Base-by-base conservation (phyloP, 768 basidiomycete genomes). In the Xerocomus spinulosus region DNA sequence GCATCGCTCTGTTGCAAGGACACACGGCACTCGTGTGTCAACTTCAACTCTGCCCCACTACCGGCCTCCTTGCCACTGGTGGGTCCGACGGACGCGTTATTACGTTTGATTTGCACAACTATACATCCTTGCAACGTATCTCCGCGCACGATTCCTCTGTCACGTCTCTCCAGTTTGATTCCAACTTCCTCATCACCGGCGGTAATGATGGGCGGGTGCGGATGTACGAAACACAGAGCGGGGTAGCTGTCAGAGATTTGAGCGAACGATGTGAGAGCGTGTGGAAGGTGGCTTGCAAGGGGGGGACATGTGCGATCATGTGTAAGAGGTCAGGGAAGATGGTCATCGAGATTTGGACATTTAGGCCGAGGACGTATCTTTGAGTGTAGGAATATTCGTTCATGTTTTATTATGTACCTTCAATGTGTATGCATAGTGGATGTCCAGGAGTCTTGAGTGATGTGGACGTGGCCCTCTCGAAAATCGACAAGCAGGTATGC, bases 21-120 rank as follows among this genome's bases (percentile, higher is more conserved):
- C 94, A 97, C 67, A 92, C 90, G 0, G 85, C 89, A 1, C 85
- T 97, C 45, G 91, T 97, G 25, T 94, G 92, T 55, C 89, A 93
- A 60, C 73, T 97, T 9, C 90, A 92, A 59, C 78, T 94, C 38
- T 81, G 80, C 8, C 79, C 81, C 23, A 73, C 67, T 14, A 50
- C 61, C 6, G 67, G 58, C 37, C 67, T 82, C 37, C 82, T 93
- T 49, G 82, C 83, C 24, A 92, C 92, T 0, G 91, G 89, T 44
- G 87, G 86, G 5, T 90, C 92, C 1, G 92, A 95, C 57, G 94
- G 94, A 3, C 82, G 90, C 2, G 83, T 88, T 37, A 83, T 89
- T 54, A 80, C 80, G 40, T 89, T 85, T 66, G 73, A 79, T 42
- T 70, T 87, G 28, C 56, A 56, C 46, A 63, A 61, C 35, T 76